These are phyloP conservation scores for Haplosporangium sp. DNA, from an alignment of 371 early-diverging fungal genomes.

Conservation along the genomic window DNA sequence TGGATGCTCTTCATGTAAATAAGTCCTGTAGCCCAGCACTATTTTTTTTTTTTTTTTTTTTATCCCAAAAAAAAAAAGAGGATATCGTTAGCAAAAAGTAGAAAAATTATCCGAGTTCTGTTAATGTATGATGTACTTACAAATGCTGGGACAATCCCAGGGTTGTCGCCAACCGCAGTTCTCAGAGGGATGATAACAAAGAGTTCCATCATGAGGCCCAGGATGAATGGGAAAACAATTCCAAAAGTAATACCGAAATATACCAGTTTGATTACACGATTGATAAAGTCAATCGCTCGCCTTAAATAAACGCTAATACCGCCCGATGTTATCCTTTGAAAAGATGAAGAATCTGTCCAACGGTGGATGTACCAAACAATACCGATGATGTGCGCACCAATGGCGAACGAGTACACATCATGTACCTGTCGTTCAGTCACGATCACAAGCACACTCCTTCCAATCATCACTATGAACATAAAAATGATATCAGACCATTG, in stretches of 20 bases:
- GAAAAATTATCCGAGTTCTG: neutral
- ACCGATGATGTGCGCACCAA: conserved; percentile 53
- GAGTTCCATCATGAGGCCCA: conserved; percentile 64
- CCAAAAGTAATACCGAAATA: conserved; percentile 62
- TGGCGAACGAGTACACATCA: conserved; percentile 68
- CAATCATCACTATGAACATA: conserved; percentile 56
- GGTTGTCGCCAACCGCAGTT: conserved; percentile 28
- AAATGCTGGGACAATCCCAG: conserved; percentile 53
- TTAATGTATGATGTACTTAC: conserved; percentile 27
- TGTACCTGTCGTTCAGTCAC: conserved; percentile 58
- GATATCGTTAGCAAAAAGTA: neutral
- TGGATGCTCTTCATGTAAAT: conserved; percentile 67
- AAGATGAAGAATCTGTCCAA: conserved; percentile 18
- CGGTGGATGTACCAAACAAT: conserved; percentile 18
- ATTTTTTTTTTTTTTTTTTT: neutral
- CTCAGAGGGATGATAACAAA: conserved; percentile 63
- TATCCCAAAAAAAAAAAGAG: neutral
- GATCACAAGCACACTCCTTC: conserved; percentile 58
- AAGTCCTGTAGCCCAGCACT: conserved; percentile 73
- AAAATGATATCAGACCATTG: neutral
- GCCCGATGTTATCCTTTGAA: neutral
- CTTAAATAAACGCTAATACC: neutral
- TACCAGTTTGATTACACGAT: conserved; percentile 23
- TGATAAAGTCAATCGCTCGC: neutral
- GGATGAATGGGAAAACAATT: conserved; percentile 58